Conservation (phyloP, 306 rosid species). For the Fagus crenata region DNA sequence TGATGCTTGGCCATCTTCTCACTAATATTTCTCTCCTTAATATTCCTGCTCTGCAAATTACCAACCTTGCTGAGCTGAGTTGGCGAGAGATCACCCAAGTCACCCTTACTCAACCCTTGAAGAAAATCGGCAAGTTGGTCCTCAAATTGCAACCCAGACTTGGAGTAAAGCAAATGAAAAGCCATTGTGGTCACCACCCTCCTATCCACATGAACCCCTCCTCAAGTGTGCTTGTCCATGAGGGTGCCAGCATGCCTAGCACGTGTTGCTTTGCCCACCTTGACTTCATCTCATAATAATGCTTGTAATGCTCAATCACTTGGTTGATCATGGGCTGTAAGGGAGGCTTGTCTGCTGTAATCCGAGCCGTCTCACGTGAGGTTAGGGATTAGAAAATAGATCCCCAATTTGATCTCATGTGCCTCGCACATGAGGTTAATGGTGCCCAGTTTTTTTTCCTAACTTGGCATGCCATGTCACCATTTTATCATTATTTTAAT, state of each 20-base stretch:
- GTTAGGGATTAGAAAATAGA: neutral
- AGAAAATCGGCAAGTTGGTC: conserved; percentile 28
- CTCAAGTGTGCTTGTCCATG: conserved; percentile 58
- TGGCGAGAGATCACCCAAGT: conserved; percentile 48
- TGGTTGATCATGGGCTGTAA: conserved; percentile 18
- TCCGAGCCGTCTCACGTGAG: neutral
- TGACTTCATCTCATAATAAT: conserved; percentile 45
- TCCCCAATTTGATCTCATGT: no score
- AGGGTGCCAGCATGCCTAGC: conserved; percentile 42
- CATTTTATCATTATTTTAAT: no score
- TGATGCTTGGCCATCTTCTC: conserved; percentile 59
- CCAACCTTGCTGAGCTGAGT: conserved; percentile 45
- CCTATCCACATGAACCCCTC: conserved; percentile 73
- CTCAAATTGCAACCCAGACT: conserved; percentile 58
- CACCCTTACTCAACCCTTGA: conserved; percentile 29
- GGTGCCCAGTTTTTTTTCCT: no score
- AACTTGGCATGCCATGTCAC: no score
- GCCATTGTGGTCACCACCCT: conserved; percentile 77
- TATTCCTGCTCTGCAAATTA: conserved; percentile 43
- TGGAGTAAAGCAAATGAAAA: conserved; percentile 59
- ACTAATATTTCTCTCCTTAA: conserved; percentile 47
- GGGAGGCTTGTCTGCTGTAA: conserved; percentile 1
- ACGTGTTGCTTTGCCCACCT: conserved; percentile 39
- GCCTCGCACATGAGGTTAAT: no score
- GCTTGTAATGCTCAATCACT: conserved; percentile 47